phyloP scores from a whole-genome alignment of 2,329 filamentous ascomycete genomes.

The Hypoxylon sp. region DNA sequence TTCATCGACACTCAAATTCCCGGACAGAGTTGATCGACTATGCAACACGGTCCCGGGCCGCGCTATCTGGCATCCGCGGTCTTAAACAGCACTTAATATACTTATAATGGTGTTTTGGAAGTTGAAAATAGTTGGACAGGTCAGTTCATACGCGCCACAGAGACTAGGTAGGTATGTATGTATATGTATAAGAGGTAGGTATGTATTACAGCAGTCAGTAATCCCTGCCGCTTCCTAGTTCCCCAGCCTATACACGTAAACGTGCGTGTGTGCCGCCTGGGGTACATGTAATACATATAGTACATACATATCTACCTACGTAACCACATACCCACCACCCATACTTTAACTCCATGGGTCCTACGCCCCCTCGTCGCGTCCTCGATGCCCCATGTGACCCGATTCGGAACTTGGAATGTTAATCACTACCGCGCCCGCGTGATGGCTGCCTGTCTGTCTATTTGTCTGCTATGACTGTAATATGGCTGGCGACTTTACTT shows the following conservation, averaged over 20 bases:
- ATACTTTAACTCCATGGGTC: slow-evolving; percentile 15
- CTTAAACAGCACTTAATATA: slow-evolving; percentile 6
- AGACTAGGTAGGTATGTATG: slow-evolving; percentile 4
- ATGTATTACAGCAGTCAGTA: slow-evolving; percentile 9
- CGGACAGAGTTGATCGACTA: slow-evolving; percentile 7
- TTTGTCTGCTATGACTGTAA: not conserved
- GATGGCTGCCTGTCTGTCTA: slow-evolving; percentile 26
- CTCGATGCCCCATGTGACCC: slow-evolving; percentile 40
- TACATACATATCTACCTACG: slow-evolving; percentile 9
- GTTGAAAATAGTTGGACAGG: slow-evolving; percentile 10
- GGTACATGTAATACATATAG: slow-evolving; percentile 24
- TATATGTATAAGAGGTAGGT: slow-evolving; percentile 4
- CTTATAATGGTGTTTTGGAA: slow-evolving; percentile 6
- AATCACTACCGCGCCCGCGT: slow-evolving; percentile 37
- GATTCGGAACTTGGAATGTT: slow-evolving; percentile 30
- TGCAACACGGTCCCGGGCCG: slow-evolving; percentile 22
- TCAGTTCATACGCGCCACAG: not conserved
- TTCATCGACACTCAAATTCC: slow-evolving; percentile 4
- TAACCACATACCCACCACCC: slow-evolving; percentile 18
- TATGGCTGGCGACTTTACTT: slow-evolving; percentile 7
- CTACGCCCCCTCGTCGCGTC: slow-evolving; percentile 41
- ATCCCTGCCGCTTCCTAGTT: slow-evolving; percentile 5
- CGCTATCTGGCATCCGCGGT: slow-evolving; percentile 27
- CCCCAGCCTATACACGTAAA: slow-evolving; percentile 6
- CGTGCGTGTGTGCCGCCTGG: slow-evolving; percentile 19